Evolutionary conservation across 169 alveolate species (phyloP).

Genomic region (Eimeria maxima): DNA sequence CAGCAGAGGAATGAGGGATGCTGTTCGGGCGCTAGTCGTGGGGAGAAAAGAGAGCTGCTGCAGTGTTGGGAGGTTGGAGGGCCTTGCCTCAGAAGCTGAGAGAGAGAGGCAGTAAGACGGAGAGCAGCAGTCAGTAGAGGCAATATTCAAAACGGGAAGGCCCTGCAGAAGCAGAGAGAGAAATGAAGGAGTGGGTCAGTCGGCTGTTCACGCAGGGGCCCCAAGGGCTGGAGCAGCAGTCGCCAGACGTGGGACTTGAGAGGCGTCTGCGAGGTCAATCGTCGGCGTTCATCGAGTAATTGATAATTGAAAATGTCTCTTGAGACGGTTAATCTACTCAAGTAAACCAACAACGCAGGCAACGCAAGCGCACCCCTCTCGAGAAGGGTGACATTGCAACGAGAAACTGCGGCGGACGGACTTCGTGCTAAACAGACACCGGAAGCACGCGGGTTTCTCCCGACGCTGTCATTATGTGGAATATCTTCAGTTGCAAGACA

Average conservation of each 20-base stretch:
- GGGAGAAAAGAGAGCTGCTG: not conserved
- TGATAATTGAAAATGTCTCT: not conserved
- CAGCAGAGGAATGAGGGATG: not conserved
- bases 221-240: slow-evolving; percentile 36
- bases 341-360: not conserved
- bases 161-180: not conserved
- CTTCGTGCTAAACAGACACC: not conserved
- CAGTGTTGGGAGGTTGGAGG: not conserved
- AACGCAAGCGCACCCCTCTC: not conserved
- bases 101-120: not conserved
- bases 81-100: not conserved
- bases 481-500: not conserved
- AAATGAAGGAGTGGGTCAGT: not conserved
- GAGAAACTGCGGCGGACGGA: not conserved
- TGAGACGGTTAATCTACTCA: not conserved
- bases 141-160: not conserved
- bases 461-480: not conserved
- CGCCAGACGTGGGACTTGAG: not conserved
- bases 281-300: not conserved
- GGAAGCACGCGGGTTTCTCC: not conserved
- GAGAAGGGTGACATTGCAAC: not conserved
- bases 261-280: not conserved
- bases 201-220: slow-evolving; percentile 2
- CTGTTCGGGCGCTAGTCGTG: not conserved
- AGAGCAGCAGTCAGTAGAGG: not conserved